These are phyloP conservation scores for Torulaspora globosa DNA, from an alignment of 1,139 yeast species.

Conservation along the genomic window DNA sequence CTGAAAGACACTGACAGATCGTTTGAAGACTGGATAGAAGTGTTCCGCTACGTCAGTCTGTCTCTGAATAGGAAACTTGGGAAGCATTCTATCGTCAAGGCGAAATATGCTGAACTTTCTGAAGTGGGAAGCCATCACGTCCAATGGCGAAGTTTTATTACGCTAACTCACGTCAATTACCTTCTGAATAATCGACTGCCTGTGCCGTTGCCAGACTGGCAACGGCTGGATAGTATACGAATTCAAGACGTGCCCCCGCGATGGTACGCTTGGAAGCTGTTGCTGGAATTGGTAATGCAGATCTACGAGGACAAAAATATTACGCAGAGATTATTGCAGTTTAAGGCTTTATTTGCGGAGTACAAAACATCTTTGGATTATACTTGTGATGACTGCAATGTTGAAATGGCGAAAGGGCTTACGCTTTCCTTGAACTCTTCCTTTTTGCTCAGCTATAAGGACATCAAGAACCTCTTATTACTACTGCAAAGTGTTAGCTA, in stretches of 20 bases:
- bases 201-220: conserved; percentile 13
- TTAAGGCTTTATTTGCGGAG: conserved; percentile 27
- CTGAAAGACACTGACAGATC: conserved; percentile 1
- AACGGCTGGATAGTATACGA: conserved; percentile 9
- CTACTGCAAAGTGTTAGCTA: conserved; percentile 36
- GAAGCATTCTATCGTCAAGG: conserved; percentile 13
- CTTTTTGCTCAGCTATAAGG: conserved; percentile 25
- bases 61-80: conserved; percentile 14
- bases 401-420: conserved; percentile 12
- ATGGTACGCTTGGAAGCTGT: conserved; percentile 27
- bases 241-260: conserved; percentile 13
- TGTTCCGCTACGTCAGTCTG: conserved; percentile 22
- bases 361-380: conserved; percentile 20
- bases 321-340: conserved; percentile 25
- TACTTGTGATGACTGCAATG: conserved; percentile 5
- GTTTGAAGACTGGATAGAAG: conserved; percentile 17
- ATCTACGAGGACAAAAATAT: conserved; percentile 32
- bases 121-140: conserved; percentile 7
- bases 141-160: conserved; percentile 13
- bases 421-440: conserved; percentile 19
- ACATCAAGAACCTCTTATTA: conserved; percentile 30
- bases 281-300: conserved; percentile 23
- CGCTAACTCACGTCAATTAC: conserved; percentile 13
- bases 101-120: conserved; percentile 11
- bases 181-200: conserved; percentile 19